Evolutionary conservation across 495 filamentous ascomycete species (phyloP).

Genomic region (Physcia stellaris): DNA sequence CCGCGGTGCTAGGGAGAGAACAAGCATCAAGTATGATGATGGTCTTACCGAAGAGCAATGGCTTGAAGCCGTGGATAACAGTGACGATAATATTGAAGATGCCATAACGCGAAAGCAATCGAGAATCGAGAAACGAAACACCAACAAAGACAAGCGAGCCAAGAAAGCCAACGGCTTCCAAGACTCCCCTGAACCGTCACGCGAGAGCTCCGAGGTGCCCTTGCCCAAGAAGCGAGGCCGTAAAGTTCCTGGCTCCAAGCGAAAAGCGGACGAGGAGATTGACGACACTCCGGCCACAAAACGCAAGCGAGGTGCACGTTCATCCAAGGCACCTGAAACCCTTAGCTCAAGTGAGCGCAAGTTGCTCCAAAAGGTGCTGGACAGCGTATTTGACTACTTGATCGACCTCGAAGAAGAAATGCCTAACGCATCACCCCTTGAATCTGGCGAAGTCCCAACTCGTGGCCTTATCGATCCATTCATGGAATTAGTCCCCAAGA

Average conservation of each 20-base stretch:
- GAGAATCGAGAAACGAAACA: conserved; percentile 64
- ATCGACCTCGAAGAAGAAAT: conserved; percentile 59
- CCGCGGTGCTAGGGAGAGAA: conserved; percentile 87
- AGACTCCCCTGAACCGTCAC: conserved; percentile 61
- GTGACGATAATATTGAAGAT: conserved; percentile 86
- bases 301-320: conserved; percentile 62
- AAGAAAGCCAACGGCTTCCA: conserved; percentile 35
- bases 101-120: conserved; percentile 81
- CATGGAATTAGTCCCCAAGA: conserved; percentile 77
- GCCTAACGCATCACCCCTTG: conserved; percentile 31
- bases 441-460: conserved; percentile 44
- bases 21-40: conserved; percentile 88
- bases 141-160: conserved; percentile 52
- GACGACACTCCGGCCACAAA: conserved; percentile 70
- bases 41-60: conserved; percentile 97
- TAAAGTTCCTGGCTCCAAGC: conserved; percentile 65
- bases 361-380: conserved; percentile 60
- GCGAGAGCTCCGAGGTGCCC: conserved; percentile 66
- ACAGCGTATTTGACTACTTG: conserved; percentile 59
- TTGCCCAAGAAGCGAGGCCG: conserved; percentile 59
- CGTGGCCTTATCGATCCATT: conserved; percentile 89
- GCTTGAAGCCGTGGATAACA: conserved; percentile 82
- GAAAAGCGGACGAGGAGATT: conserved; percentile 67
- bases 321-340: conserved; percentile 49
- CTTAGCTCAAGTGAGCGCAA: conserved; percentile 31